These are phyloP conservation scores for Hericium coralloides DNA, from an alignment of 768 basidiomycete species.

Conservation along the genomic window DNA sequence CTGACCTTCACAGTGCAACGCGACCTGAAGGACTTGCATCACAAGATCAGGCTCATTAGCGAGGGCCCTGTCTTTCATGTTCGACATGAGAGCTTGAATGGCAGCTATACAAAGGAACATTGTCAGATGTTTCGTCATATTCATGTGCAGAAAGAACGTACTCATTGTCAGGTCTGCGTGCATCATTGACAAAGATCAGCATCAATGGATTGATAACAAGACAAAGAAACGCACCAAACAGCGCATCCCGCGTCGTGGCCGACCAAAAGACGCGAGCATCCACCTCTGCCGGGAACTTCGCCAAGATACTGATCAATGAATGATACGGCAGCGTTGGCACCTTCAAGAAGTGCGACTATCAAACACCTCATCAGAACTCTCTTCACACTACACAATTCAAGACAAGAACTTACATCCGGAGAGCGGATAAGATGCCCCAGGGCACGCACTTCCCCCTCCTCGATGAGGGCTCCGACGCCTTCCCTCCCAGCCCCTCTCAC, in stretches of 20 bases:
- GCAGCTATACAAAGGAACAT: constrained; percentile 8
- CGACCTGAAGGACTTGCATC: constrained; percentile 7
- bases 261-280: constrained; percentile 77
- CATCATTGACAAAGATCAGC: not conserved
- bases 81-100: constrained; percentile 8
- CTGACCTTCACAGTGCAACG: constrained; percentile 10
- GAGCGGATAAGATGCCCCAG: constrained; percentile 64
- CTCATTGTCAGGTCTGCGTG: constrained; percentile 9
- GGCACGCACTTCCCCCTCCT: constrained; percentile 56
- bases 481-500: constrained; percentile 46
- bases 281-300: constrained; percentile 70
- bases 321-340: constrained; percentile 77
- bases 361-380: not conserved
- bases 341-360: constrained; percentile 79
- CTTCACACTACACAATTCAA: not conserved
- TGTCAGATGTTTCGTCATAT: not conserved
- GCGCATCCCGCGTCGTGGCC: constrained; percentile 44
- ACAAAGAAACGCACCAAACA: constrained; percentile 47
- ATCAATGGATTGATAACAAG: not conserved
- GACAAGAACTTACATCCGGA: constrained; percentile 52
- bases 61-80: constrained; percentile 5
- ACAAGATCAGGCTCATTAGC: constrained; percentile 8
- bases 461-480: constrained; percentile 56
- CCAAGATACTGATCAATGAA: constrained; percentile 62
- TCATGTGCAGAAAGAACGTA: not conserved